Base-by-base conservation (phyloP, 2,329 filamentous ascomycete genomes). In the Pleomassaria siparia region DNA sequence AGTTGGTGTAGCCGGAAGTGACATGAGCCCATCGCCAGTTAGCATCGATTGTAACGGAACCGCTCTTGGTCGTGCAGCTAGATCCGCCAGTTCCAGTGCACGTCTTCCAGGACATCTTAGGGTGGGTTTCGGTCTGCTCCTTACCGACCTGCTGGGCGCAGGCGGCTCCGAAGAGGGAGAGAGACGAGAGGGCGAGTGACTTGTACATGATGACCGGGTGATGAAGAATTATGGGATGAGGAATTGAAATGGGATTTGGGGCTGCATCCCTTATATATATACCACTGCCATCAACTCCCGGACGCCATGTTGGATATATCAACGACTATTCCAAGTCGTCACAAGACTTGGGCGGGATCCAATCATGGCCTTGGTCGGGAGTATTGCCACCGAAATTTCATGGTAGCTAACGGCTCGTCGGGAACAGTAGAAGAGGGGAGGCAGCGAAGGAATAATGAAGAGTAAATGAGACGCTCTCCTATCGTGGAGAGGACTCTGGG, bases 11-110 rank as follows among this genome's bases (percentile, higher is more conserved):
- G 33, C 73, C 74, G 43, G 55, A 61, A 42, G 61, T 70, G 29
- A 68, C 65, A 64, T 79, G 76, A 18, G 74, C 50, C 76, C 76
- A 79, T 51, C 76, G 73, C 76, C 76, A 79, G 67, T 79, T 78
- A 49, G 73, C 62, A 55, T 76, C 74, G 26, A 77, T 60, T n/a
- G 69, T 67, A 50, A 76, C 54, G 16, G 66, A 62, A 28, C 63
- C 68, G 22, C 55, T 43, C 55, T 72, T 67, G 30, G 57, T 61
- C 8, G 67, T 69, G 53, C 73, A 76, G 60, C 64, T 68, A 43
- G 40, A 67, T 45, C 67, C 66, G 13, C 71, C 71, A 13, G 59
- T 70, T 16, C 66, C 64, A 39, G 71, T 74, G 58, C 73, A 76
- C 13, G 55, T 63, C 49, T 71, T 59, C 61, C 69, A 73, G 46